Evolutionary conservation across 2,329 filamentous ascomycete species (phyloP).

Genomic region (Fusarium sp.): DNA sequence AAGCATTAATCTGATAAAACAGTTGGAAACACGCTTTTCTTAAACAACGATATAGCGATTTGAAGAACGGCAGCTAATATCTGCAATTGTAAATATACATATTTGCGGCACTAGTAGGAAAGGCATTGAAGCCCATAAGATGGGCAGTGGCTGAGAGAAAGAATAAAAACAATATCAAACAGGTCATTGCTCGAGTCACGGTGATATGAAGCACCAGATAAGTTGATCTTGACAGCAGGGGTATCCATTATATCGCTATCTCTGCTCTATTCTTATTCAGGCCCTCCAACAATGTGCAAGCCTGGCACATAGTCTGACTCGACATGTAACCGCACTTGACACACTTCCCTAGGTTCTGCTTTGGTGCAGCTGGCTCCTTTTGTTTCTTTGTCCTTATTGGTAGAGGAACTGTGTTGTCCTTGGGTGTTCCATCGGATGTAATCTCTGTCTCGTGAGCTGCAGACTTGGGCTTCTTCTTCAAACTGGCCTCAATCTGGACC

Average conservation of each 20-base stretch:
- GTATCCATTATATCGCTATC: conserved; percentile 62
- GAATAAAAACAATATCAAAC: conserved; percentile 31
- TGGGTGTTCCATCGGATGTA: conserved; percentile 40
- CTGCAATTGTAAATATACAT: conserved; percentile 41
- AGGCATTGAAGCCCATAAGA: conserved; percentile 13
- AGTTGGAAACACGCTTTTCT: conserved; percentile 67
- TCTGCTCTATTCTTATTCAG: conserved; percentile 83
- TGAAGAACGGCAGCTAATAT: conserved; percentile 14
- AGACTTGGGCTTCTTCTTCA: conserved; percentile 40
- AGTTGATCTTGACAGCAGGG: background rate
- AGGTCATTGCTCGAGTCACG: background rate
- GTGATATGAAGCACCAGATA: background rate
- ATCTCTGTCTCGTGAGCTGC: conserved; percentile 51
- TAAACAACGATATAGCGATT: conserved; percentile 47
- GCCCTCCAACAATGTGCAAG: conserved; percentile 88
- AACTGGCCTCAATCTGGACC: conserved; percentile 78
- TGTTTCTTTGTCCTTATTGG: conserved; percentile 49
- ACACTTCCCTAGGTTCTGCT: conserved; percentile 85
- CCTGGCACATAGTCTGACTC: conserved; percentile 93
- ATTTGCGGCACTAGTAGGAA: conserved; percentile 12
- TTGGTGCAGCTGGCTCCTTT: conserved; percentile 53
- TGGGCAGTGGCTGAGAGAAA: conserved; percentile 20
- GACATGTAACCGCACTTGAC: conserved; percentile 94
- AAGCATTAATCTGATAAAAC: conserved; percentile 7
- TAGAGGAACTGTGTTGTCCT: conserved; percentile 51